Evolutionary conservation across 179 eudicot species (phyloP), one percentile per base, ranked within the genome.

Genomic region (Dionaea muscipula): DNA sequence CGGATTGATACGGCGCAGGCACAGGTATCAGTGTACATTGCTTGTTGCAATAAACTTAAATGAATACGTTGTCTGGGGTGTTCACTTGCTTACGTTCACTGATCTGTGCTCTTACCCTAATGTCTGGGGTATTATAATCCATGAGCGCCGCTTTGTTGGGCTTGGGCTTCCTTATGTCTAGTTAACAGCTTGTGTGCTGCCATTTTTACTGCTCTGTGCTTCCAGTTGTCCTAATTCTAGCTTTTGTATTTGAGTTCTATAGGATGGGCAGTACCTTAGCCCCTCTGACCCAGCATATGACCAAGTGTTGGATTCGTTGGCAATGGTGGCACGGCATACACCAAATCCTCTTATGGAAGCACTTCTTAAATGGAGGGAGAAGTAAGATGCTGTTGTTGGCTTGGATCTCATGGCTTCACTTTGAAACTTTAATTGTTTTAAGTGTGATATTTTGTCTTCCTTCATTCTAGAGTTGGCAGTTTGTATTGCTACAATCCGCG

Each of bases 261-360:
- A 91, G 98, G 98, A 91, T 80, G 98, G 98, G 59, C 98, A 91
- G 61, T 91, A 91, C 59, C 94, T 91, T 53, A 79, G 95, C 44
- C 95, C 98, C 63, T 91, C 95, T 38, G 98, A 91, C 56, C 98
- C 98, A 26, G 95, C 98, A 26, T 91, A 91, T 68, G 98, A 91
- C 69, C 98, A 91, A 75, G 98, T 91, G 52, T 27, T 91, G 74
- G 98, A 91, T 78, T 91, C 98, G 55, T 72, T 91, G 63, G 98
- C 98, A 53, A 86, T 91, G 98, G 94, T 91, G 68, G 98, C 98
- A 25, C 85, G 98, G 7, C 95, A 91, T 72, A 91, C 98, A 50
- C 98, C 98, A 48, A 90, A 84, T 57, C 98, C 98, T 49, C 85
- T 91, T 49, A 61, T 91, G 51, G 98, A 91, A 77, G 98, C 98